Percentiles rank a stretch among this genome's conserved stretches.
Evolutionary conservation across 345 rosid genomes (phyloP).

Genomic region (Populus nigra): DNA sequence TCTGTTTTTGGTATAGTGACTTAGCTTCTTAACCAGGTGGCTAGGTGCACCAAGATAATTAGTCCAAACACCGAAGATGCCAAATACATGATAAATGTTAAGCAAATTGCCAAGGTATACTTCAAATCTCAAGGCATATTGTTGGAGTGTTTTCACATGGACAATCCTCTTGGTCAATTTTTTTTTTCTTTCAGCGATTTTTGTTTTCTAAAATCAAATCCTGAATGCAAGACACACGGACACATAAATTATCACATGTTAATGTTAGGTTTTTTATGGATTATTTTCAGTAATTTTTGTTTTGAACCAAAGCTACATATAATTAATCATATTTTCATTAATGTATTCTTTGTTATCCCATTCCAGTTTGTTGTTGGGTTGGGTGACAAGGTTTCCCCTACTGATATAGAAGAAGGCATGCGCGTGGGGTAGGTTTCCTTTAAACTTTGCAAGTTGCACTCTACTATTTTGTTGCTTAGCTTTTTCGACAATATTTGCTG

Average conservation of each 20-base stretch:
- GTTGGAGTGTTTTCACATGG: background rate
- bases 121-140: background rate
- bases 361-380: conserved; percentile 93
- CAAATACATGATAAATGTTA: conserved; percentile 91
- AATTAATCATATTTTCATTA: too few relatives aligned
- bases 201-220: too few relatives aligned
- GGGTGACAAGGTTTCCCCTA: conserved; percentile 95
- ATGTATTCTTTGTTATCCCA: background rate
- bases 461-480: too few relatives aligned
- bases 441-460: background rate
- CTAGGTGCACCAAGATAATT: conserved; percentile 95
- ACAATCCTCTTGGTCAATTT: background rate
- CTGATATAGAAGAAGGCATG: conserved; percentile 99
- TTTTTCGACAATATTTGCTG: too few relatives aligned
- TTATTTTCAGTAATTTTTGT: background rate
- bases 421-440: conserved; percentile 75
- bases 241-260: too few relatives aligned
- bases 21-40: conserved; percentile 50
- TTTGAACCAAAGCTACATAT: background rate
- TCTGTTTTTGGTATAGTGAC: background rate
- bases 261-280: too few relatives aligned
- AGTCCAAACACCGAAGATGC: conserved; percentile 96
- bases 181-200: too few relatives aligned
- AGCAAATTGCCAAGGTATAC: conserved; percentile 91
- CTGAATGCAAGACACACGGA: too few relatives aligned